These are phyloP conservation scores for Luffa aegyptiaca DNA, from an alignment of 306 rosid genomes.

Conservation along the genomic window DNA sequence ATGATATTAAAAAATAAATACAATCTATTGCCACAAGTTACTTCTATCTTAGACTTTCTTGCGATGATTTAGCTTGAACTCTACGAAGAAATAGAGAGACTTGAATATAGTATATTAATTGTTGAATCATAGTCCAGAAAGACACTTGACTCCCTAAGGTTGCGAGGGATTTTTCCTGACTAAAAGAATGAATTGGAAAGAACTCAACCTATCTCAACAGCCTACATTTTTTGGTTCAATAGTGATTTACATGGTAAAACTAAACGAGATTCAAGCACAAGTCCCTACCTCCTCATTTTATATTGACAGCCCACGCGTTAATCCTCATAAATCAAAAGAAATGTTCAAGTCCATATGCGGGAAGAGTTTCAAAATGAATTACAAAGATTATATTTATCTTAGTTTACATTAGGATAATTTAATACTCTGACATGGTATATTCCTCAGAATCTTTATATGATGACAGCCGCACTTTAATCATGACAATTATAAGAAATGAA, in stretches of 20 bases:
- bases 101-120: background rate
- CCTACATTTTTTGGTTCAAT: background rate
- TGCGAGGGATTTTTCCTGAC: background rate
- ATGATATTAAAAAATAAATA: background rate
- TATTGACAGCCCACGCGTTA: background rate
- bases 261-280: background rate
- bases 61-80: background rate
- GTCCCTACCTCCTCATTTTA: background rate
- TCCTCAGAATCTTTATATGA: background rate
- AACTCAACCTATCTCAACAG: background rate
- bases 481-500: background rate
- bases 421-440: background rate
- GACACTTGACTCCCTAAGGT: background rate
- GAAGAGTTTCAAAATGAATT: background rate
- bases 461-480: background rate
- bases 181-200: background rate
- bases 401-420: background rate
- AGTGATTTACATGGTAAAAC: background rate
- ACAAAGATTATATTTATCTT: background rate
- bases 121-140: background rate
- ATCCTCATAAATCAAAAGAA: background rate
- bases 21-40: background rate
- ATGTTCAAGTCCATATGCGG: background rate
- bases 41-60: background rate
- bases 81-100: background rate